Base-by-base conservation (phyloP, 2,329 filamentous ascomycete species). In the Fusarium armeniacum region DNA sequence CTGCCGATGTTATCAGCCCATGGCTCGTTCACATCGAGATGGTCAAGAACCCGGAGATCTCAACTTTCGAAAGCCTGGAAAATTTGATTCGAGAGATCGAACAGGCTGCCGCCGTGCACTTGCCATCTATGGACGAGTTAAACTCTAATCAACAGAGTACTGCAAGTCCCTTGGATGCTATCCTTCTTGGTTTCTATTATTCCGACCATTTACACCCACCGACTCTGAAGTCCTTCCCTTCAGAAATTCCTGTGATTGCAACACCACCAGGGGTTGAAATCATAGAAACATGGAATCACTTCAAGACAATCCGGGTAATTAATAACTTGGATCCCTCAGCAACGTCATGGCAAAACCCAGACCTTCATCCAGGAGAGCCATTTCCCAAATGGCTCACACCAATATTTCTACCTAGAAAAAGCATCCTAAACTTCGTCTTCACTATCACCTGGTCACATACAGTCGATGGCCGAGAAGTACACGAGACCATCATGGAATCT, bases 21-120 rank as follows among this genome's bases (percentile, higher is more conserved):
- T 77, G 73, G 73, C 35, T 77, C 16, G 54, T 76, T 16, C 54
- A 70, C 10, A 70, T 77, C 13, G 24, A 62, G 4, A 32, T 63
- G 30, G 20, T 51, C 1, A 13, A 49, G 0, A 20, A 20, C n/a
- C 57, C 71, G 1, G 40, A 33, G 1, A 49, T 75, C 10, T 20
- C 62, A 8, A 49, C 50, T 1, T 53, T 51, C 1, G 45, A 56
- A 22, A 63, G 56, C 5, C 61, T 76, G 5, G 69, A 74, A 24
- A 50, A 26, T 16, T 32, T 62, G 11, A 67, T 70, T 22, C 28
- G 57, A 6, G 52, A 73, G 12, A 75, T 75, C 10, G 73, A 74
- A 43, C 32, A 45, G 28, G 57, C 52, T 24, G 65, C 72, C 3
- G 54, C 38, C 6, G 26, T 26, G 7, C 35, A 44, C 16, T 15